These are phyloP conservation scores for Rhynchosporium agropyri DNA, from an alignment of 2,329 filamentous ascomycete genomes.

Conservation along the genomic window DNA sequence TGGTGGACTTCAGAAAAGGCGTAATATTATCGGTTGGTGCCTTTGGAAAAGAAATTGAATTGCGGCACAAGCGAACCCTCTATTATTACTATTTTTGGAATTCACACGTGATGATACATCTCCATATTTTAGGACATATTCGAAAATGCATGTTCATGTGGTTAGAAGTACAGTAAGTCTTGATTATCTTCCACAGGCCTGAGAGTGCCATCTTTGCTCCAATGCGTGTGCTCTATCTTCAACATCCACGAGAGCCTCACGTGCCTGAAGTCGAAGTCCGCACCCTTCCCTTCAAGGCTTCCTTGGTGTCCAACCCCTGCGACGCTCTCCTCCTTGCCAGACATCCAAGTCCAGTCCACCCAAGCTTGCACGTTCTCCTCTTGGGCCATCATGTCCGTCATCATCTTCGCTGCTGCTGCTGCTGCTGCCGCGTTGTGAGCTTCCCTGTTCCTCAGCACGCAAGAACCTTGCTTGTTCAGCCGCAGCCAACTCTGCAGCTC, in stretches of 20 bases:
- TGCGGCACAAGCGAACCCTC: conserved; percentile 5
- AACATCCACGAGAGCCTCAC: neutral
- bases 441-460: neutral
- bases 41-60: conserved; percentile 1
- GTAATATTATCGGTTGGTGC: neutral
- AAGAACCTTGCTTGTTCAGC: neutral
- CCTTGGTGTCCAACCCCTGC: conserved; percentile 8
- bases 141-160: too few species aligned
- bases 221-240: neutral
- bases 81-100: neutral
- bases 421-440: neutral
- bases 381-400: neutral
- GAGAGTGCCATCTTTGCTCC: too few species aligned
- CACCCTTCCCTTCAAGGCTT: neutral
- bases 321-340: neutral
- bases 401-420: neutral
- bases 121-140: neutral
- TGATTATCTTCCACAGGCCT: too few species aligned
- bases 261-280: neutral
- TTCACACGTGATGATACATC: neutral
- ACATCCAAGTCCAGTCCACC: conserved; percentile 7
- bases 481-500: neutral
- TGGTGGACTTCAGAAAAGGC: too few species aligned
- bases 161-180: too few species aligned
- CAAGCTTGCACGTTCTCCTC: neutral